These are phyloP conservation scores for Coprinopsis sp. DNA, from an alignment of 768 basidiomycete species.

Conservation along the genomic window DNA sequence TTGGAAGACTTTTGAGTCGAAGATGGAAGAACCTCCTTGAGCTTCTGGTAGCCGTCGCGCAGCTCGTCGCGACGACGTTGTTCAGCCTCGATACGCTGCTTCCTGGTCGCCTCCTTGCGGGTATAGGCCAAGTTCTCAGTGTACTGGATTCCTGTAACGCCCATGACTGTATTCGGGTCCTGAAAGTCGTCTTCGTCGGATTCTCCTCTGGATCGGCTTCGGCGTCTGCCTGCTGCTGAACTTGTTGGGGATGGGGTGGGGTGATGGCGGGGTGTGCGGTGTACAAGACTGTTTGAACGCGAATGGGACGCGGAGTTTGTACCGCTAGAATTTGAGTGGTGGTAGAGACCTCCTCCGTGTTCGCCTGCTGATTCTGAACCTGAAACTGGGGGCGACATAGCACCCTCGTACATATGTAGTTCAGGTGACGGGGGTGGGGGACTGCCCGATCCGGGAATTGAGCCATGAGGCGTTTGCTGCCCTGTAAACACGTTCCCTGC, in stretches of 20 bases:
- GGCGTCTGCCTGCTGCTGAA: constrained; percentile 64
- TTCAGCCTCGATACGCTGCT: constrained; percentile 86
- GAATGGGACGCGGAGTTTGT: constrained; percentile 78
- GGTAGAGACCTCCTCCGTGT: constrained; percentile 77
- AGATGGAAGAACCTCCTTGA: constrained; percentile 83
- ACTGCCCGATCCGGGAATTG: constrained; percentile 59
- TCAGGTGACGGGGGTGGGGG: constrained; percentile 69
- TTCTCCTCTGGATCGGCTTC: constrained; percentile 72
- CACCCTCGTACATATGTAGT: constrained; percentile 64
- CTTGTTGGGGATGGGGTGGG: constrained; percentile 79
- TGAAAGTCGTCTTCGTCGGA: constrained; percentile 69
- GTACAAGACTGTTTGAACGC: constrained; percentile 70
- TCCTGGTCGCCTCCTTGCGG: constrained; percentile 78
- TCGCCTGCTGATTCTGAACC: constrained; percentile 88
- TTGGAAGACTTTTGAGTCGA: constrained; percentile 92
- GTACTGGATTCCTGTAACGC: constrained; percentile 54
- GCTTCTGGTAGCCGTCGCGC: constrained; percentile 81
- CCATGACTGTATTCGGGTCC: too few relatives aligned
- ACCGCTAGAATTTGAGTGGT: constrained; percentile 73
- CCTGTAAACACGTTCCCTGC: constrained; percentile 52
- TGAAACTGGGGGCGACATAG: constrained; percentile 80
- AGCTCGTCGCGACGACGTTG: constrained; percentile 86
- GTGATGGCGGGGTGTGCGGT: constrained; percentile 70
- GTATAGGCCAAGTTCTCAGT: constrained; percentile 71
- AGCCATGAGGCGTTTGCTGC: constrained; percentile 66